A percentile compares a stretch with the other conserved stretches of the same genome.
Conservation (phyloP, 108 stramenopile species). For the Skeletonema potamos region DNA sequence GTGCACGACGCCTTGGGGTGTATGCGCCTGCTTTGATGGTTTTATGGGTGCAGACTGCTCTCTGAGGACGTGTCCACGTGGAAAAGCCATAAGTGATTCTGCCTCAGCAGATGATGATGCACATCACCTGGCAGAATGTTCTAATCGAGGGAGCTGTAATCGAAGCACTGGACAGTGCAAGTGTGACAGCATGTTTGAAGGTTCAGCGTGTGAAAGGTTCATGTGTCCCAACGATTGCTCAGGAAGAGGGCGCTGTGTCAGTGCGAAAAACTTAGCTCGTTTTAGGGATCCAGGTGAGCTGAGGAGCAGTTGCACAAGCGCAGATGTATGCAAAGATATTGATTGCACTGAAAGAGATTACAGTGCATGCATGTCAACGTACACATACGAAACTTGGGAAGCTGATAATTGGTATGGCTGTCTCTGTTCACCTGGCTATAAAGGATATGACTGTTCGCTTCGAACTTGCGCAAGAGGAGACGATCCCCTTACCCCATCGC, state of each 20-base stretch:
- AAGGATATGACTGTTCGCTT: slow-evolving; percentile 64
- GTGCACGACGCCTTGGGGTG: slow-evolving; percentile 35
- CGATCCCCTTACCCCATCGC: slow-evolving; percentile 65
- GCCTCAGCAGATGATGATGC: slow-evolving; percentile 41
- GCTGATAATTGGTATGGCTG: slow-evolving; percentile 62
- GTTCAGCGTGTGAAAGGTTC: slow-evolving; percentile 66
- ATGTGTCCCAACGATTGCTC: slow-evolving; percentile 59
- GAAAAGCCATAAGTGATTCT: slow-evolving; percentile 44
- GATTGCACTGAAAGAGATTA: slow-evolving; percentile 39
- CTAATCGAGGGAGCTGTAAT: slow-evolving; percentile 62
- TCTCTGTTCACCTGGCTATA: slow-evolving; percentile 65
- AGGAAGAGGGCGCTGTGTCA: slow-evolving; percentile 61
- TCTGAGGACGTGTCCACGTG: slow-evolving; percentile 44
- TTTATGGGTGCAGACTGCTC: slow-evolving; percentile 55
- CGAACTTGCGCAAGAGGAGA: slow-evolving; percentile 68
- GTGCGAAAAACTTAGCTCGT: slow-evolving; percentile 59
- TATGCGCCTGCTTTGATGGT: slow-evolving; percentile 50
- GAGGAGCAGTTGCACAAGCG: slow-evolving; percentile 36
- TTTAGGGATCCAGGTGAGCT: slow-evolving; percentile 52
- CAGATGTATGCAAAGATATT: slow-evolving; percentile 34
- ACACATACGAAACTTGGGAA: slow-evolving; percentile 66
- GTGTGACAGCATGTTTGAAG: slow-evolving; percentile 55
- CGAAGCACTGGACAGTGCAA: slow-evolving; percentile 51
- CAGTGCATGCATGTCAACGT: slow-evolving; percentile 16
- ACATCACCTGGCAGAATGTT: slow-evolving; percentile 67